Evolutionary conservation across 768 basidiomycete species (phyloP), one percentile per base, ranked within the genome.

Genomic region (Suillus clintonianus): DNA sequence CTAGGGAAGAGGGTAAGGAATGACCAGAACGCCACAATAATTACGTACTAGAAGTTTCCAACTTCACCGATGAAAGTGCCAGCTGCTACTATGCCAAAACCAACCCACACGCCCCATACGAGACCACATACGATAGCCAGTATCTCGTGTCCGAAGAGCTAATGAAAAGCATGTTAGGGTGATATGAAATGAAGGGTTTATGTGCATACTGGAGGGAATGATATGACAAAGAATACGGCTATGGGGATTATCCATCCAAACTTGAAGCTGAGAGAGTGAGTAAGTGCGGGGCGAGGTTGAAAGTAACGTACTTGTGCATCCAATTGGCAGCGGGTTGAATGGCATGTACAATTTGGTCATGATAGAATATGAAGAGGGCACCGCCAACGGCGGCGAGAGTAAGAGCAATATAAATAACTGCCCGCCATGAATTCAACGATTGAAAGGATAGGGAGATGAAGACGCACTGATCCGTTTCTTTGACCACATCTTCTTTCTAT

Each of bases 111-210:
- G 3, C 93, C 94, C 93, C 94, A 97, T 3, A 97, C 92, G 39
- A 97, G 75, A 19, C 95, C 95, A 69, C 93, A 94, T 8, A 97
- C 80, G 41, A 96, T 84, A 27, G 92, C 92, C 45, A 97, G 82
- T 62, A 97, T 91, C 81, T 97, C 95, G 66, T 97, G 95, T 6
- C 95, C 95, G 70, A 95, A 95, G 19, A 97, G 85, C 85, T 92
- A 55, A n/a, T 68, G 3, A 65, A 5, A 62, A 41, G 41, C 9
- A 15, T 17, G 22, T 43, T 10, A 34, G 11, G 56, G 42, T 27
- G 55, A 56, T 6, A 22, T 27, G 34, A 17, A 2, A 39, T 27
- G 55, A 27, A 50, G 62, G 50, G 27, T 47, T 57, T 47, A 36
- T 50, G 4, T 4, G 75, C 82, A 60, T 68, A 90, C 87, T 0